Conservation (phyloP, 108 stramenopile genomes). For the Pinguiococcus pyrenoidosus region DNA sequence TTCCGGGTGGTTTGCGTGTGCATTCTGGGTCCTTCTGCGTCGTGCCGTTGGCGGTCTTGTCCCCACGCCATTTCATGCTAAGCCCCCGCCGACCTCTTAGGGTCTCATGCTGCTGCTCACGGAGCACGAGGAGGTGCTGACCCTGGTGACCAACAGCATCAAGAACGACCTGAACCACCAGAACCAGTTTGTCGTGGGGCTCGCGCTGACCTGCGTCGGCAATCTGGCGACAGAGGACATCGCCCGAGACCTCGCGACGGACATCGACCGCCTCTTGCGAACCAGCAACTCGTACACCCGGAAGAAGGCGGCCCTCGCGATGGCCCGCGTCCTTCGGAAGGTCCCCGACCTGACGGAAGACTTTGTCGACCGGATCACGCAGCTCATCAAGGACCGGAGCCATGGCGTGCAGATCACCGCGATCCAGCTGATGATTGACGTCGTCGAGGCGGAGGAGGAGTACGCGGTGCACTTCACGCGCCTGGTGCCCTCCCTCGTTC, state of each 20-base stretch:
- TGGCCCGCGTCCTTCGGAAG: conserved; percentile 50
- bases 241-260: conserved; percentile 79
- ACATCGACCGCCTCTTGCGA: conserved; percentile 82
- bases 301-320: conserved; percentile 94
- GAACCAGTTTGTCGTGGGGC: conserved; percentile 75
- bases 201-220: conserved; percentile 90
- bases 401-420: conserved; percentile 92
- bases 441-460: conserved; percentile 56
- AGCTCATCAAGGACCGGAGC: conserved; percentile 70
- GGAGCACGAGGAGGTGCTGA: conserved; percentile 94
- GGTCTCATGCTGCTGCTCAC: conserved; percentile 88
- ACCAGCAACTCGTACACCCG: conserved; percentile 64
- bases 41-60: too few species aligned
- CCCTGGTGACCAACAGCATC: conserved; percentile 60
- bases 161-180: conserved; percentile 7
- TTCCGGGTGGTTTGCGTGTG: too few species aligned
- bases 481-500: conserved; percentile 77
- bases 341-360: conserved; percentile 92
- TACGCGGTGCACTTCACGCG: conserved; percentile 17
- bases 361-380: conserved; percentile 70
- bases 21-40: too few species aligned
- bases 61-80: too few species aligned
- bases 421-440: conserved; percentile 79
- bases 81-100: too few species aligned
- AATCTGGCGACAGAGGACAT: conserved; percentile 93